Evolutionary conservation across 2,329 filamentous ascomycete species (phyloP), one percentile per base, ranked within the genome.

Genomic region (Trematosphaeria pertusa): DNA sequence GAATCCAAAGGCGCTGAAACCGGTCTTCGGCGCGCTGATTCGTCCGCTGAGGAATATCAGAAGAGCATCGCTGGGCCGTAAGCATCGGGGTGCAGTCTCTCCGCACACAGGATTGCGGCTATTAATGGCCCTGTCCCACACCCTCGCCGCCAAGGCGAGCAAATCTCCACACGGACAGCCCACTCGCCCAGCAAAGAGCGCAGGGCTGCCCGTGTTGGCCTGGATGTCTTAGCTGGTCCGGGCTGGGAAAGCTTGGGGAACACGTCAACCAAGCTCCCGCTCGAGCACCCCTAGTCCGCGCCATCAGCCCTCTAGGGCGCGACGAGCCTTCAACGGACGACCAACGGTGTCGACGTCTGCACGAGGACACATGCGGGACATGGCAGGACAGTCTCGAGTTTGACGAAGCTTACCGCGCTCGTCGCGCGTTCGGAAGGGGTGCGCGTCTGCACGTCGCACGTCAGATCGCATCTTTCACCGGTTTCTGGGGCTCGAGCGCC

Each of bases 101-200:
- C 65, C 59, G 64, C 38, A 41, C 49, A 53, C 37, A 48, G 11
- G 47, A 56, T n/a, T 53, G 48, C 53, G 59, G 48, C 55, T 56
- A 58, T 61, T 56, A 46, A 52, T 53, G 47, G 58, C 51, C 61
- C 52, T 46, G 43, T 57, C 51, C 53, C 47, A 47, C 48, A 37
- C 48, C 37, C 46, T 47, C 31, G 37, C 38, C 36, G 55, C 58
- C 64, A 56, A 56, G 52, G 45, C 46, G 37, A 50, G 52, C 61
- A 50, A 64, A 71, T 71, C 64, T 71, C 67, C 67, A 70, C 67
- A 68, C 54, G 52, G 58, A 60, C 54, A 47, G 45, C 39, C 19
- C 18, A 14, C 37, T 12, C 37, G 47, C 47, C 44, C 38, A 58
- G 62, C 60, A 54, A 43, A 54, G 60, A 42, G 50, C 56, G 41